Conservation (phyloP, 2,329 filamentous ascomycete genomes). For the Colletotrichum sp. region DNA sequence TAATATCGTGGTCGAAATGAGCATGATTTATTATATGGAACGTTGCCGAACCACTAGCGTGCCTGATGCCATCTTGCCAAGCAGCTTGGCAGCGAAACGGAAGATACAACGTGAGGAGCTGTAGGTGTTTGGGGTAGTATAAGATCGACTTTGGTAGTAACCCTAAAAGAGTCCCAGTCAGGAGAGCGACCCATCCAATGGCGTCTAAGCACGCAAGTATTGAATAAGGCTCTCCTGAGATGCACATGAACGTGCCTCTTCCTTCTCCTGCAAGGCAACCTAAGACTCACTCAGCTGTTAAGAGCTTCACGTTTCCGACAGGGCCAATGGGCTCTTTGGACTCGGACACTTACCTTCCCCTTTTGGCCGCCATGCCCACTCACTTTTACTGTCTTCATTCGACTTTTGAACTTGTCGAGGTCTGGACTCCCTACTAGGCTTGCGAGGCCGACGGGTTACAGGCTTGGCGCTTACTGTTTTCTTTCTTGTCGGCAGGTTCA, state of each 20-base stretch:
- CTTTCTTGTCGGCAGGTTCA: background rate
- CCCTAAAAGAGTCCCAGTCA: background rate
- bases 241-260: background rate
- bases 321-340: background rate
- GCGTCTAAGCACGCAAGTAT: background rate
- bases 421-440: background rate
- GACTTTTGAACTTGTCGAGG: background rate
- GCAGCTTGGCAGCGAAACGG: background rate
- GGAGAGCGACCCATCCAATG: background rate
- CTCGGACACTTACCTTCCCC: background rate
- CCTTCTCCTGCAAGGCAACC: background rate
- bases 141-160: background rate
- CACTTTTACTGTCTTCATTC: background rate
- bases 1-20: fast-evolving
- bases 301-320: background rate
- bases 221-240: background rate
- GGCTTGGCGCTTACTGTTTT: background rate
- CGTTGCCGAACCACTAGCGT: background rate
- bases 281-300: background rate
- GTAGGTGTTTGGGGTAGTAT: background rate
- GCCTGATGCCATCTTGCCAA: background rate
- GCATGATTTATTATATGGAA: background rate
- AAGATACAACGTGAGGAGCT: background rate
- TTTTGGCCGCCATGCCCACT: background rate
- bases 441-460: background rate